phyloP scores from a whole-genome alignment of 192 early-diverging fungal genomes.

The Entomortierella chlamydospora region DNA sequence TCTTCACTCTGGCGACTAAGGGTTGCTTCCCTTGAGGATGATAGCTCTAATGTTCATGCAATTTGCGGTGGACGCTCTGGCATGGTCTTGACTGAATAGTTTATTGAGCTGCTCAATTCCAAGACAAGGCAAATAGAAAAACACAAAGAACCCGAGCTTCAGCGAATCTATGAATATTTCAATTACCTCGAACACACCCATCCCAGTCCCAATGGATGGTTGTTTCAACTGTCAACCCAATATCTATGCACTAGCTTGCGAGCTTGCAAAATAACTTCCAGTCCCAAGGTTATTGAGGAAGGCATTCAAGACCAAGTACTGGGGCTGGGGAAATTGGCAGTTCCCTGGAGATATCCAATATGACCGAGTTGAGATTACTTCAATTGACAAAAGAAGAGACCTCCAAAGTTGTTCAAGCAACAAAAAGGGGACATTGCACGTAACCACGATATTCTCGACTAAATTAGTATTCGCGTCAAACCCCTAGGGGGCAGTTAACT shows the following conservation, averaged over 20 bases:
- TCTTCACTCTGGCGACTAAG: constrained; percentile 29
- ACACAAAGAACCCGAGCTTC: neutral
- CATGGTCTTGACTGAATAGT: constrained; percentile 16
- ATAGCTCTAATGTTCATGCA: constrained; percentile 2
- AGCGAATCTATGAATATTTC: neutral
- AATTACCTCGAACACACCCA: neutral
- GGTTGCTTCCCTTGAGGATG: constrained; percentile 2
- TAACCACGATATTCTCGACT: constrained; percentile 28
- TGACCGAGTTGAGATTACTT: constrained; percentile 11
- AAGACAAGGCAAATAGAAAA: neutral
- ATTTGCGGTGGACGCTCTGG: constrained; percentile 34
- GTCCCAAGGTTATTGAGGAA: constrained; percentile 22
- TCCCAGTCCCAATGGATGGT: constrained; percentile 28
- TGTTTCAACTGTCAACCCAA: constrained; percentile 31
- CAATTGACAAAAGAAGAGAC: constrained; percentile 16
- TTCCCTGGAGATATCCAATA: constrained; percentile 17
- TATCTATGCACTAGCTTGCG: constrained; percentile 11
- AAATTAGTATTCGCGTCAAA: constrained; percentile 23
- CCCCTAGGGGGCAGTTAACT: constrained; percentile 19
- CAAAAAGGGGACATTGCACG: constrained; percentile 14
- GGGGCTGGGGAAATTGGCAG: constrained; percentile 46
- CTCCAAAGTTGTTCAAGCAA: neutral
- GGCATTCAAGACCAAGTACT: constrained; percentile 27
- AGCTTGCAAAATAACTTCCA: too few species aligned
- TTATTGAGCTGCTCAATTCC: constrained; percentile 16